Conservation (phyloP, 192 early-diverging fungal species). For the Rhizophlyctis rosea region DNA sequence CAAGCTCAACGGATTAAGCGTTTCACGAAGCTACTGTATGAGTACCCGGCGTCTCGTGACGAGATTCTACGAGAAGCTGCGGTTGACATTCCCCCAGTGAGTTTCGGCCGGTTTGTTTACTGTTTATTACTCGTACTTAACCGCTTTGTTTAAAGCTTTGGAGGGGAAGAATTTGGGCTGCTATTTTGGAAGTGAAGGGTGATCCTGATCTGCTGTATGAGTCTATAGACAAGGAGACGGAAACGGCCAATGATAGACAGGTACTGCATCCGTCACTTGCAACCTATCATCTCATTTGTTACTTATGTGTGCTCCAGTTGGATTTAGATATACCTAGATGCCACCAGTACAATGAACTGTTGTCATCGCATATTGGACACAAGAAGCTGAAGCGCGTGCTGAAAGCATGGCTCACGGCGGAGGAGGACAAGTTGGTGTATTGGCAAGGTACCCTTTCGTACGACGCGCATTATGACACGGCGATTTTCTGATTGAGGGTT, state of each 20-base stretch:
- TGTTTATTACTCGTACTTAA: neutral
- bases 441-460: conserved; percentile 70
- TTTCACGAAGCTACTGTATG: conserved; percentile 1
- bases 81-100: conserved; percentile 7
- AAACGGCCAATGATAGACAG: neutral
- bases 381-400: conserved; percentile 7
- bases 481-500: conserved; percentile 7
- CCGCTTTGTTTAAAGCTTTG: neutral
- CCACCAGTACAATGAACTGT: conserved; percentile 15
- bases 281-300: too few species aligned
- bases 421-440: conserved; percentile 63
- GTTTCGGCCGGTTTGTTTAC: neutral
- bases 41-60: conserved; percentile 4
- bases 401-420: conserved; percentile 21
- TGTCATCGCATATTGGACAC: conserved; percentile 7
- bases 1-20: conserved; percentile 6
- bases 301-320: neutral
- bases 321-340: conserved; percentile 14
- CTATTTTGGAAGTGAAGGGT: neutral
- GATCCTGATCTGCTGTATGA: neutral
- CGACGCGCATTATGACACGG: neutral
- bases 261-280: neutral
- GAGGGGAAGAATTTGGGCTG: conserved; percentile 1
- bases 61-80: conserved; percentile 5
- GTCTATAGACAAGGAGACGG: neutral